Conservation (phyloP, 2,329 filamentous ascomycete species). For the Microcyclosporella mali region DNA sequence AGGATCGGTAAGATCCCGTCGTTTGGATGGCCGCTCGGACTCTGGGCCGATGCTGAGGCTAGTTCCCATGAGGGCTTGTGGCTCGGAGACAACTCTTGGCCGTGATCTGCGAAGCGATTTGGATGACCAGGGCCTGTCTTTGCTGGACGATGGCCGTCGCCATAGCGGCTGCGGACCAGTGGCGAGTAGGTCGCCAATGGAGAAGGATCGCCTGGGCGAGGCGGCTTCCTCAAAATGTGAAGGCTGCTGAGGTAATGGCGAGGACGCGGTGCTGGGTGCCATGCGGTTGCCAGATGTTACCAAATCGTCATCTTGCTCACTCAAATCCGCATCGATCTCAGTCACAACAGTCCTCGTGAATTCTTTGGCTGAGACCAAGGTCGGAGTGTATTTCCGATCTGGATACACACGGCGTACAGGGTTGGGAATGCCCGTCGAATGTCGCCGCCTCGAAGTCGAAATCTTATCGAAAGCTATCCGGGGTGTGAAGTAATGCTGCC, state of each 20-base stretch:
- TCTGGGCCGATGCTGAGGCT: slow-evolving; percentile 34
- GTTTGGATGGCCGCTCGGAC: slow-evolving; percentile 30
- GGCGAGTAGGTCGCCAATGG: slow-evolving; percentile 41
- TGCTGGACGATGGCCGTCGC: slow-evolving; percentile 34
- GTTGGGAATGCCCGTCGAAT: slow-evolving; percentile 33
- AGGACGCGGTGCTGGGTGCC: slow-evolving; percentile 21
- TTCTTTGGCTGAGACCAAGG: slow-evolving; percentile 28
- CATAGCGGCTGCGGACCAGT: slow-evolving; percentile 32
- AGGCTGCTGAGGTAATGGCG: slow-evolving; percentile 19
- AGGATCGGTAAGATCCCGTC: slow-evolving; percentile 33
- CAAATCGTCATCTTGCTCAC: slow-evolving; percentile 14
- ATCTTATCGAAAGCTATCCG: slow-evolving; percentile 20
- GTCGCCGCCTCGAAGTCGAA: slow-evolving; percentile 15
- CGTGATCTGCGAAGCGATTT: slow-evolving; percentile 25
- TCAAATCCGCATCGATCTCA: slow-evolving; percentile 25
- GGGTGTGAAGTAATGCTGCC: slow-evolving; percentile 32
- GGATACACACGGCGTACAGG: slow-evolving; percentile 33
- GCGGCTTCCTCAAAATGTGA: slow-evolving; percentile 24
- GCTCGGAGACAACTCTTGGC: slow-evolving; percentile 25
- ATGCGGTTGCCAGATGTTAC: slow-evolving; percentile 6
- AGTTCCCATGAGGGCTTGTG: slow-evolving; percentile 35
- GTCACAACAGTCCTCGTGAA: slow-evolving; percentile 18
- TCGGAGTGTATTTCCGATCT: slow-evolving; percentile 31
- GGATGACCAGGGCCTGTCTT: slow-evolving; percentile 25
- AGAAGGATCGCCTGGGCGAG: slow-evolving; percentile 45